Evolutionary conservation across 1,139 yeast genomes (phyloP), one percentile per base, ranked within the genome.

Genomic region (Lodderomyces jiufengensis): DNA sequence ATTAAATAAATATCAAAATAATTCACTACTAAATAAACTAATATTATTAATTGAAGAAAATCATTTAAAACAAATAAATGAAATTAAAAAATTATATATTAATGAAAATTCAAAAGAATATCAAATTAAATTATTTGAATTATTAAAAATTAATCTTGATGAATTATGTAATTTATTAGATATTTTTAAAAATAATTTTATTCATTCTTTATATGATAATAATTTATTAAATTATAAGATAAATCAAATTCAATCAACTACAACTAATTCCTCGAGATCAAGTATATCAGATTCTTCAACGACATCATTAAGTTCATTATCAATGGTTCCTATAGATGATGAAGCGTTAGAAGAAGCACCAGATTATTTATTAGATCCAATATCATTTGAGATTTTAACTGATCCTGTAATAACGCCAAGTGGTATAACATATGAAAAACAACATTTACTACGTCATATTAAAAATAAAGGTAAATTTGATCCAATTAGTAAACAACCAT

Each of bases 391-490:
- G 32, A 42, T 72, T 26, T 70, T 71, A 46, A 48, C 47, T 25
- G 70, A 73, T 31, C 78, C 78, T 0, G 78, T 73, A 5, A 53
- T 72, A n/a, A 59, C 73, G 10, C 74, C 73, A 9, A 63, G 73
- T 16, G 78, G 78, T 2, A 69, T 66, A 24, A 63, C 76, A 2
- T 73, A 67, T 47, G 78, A 73, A 43, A 58, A 64, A 37, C 43
- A 67, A 14, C 34, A 39, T 12, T 33, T 45, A 12, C 12, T 45
- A 2, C 32, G 31, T 32, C 46, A 51, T 34, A 33, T 43, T 30
- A 32, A 42, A 7, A 41, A 43, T 28, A 39, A 43, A 39, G 49
- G 55, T 6, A 42, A 42, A 22, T 43, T 31, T 23, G 50, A 54
- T 29, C 51, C 53, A 2, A 32, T 57, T 9, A 53, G 59, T 5